Conservation (phyloP, 2,329 filamentous ascomycete genomes). For the Diaporthe sp. region DNA sequence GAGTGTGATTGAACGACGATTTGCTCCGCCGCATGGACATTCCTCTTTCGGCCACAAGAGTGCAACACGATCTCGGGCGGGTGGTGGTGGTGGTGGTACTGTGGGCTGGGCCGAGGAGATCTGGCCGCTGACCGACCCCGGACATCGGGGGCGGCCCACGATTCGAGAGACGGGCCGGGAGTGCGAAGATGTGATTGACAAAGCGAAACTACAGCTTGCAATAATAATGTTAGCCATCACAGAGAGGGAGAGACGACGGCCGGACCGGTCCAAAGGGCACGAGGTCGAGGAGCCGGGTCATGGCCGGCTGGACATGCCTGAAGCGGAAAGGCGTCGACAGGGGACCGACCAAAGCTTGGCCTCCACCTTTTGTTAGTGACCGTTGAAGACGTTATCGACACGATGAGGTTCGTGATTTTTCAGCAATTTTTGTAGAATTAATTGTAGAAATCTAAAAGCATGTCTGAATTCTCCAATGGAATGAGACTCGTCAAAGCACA, state of each 20-base stretch:
- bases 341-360: slow-evolving; percentile 18
- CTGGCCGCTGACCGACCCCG: slow-evolving; percentile 26
- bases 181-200: slow-evolving; percentile 11
- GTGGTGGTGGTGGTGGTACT: background rate
- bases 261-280: slow-evolving; percentile 16
- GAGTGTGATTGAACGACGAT: background rate
- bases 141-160: slow-evolving; percentile 1
- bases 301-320: slow-evolving; percentile 33
- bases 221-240: background rate
- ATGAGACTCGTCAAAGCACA: background rate
- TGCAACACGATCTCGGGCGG: background rate
- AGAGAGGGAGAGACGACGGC: background rate
- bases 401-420: background rate
- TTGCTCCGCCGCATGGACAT: slow-evolving; percentile 33
- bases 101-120: slow-evolving; percentile 5
- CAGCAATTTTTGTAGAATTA: background rate
- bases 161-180: slow-evolving; percentile 6
- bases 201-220: background rate
- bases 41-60: slow-evolving; percentile 27
- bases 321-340: slow-evolving; percentile 24
- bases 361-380: background rate
- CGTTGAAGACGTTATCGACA: background rate
- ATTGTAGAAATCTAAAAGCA: too few relatives aligned
- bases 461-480: background rate
- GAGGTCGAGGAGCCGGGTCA: slow-evolving; percentile 6